Evolutionary conservation across 495 filamentous ascomycete genomes (phyloP).

Genomic region (Penicillium bialowiezense): DNA sequence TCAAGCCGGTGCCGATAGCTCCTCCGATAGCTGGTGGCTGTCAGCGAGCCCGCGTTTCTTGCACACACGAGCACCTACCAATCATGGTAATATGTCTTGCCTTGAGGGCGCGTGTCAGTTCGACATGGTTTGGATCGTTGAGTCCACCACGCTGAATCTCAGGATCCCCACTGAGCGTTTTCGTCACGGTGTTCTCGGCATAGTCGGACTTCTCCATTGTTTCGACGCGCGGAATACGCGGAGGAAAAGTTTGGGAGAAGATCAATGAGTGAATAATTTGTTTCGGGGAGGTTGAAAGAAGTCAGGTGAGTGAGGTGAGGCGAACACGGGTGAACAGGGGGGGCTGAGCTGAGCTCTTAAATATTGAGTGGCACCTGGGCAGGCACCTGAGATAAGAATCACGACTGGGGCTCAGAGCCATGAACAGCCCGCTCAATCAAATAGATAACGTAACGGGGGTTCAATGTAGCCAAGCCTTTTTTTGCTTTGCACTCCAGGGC

Average conservation of each 20-base stretch:
- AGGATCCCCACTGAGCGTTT: slow-evolving; percentile 21
- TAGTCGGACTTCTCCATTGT: slow-evolving; percentile 14
- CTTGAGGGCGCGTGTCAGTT: slow-evolving; percentile 68
- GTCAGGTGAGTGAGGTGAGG: neutral
- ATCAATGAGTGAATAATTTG: too few relatives aligned
- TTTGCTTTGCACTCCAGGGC: too few relatives aligned
- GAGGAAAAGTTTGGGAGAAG: neutral
- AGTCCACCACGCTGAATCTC: slow-evolving; percentile 25
- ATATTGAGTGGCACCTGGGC: too few relatives aligned
- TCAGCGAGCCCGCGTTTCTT: neutral
- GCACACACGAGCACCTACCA: slow-evolving; percentile 19
- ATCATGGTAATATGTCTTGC: slow-evolving; percentile 86
- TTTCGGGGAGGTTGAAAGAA: too few relatives aligned
- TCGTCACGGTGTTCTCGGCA: slow-evolving; percentile 4
- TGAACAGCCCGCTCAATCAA: too few relatives aligned
- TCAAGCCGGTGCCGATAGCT: slow-evolving; percentile 73
- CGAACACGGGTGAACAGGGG: too few relatives aligned
- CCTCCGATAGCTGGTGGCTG: slow-evolving; percentile 67
- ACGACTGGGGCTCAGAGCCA: too few relatives aligned
- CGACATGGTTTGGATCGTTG: slow-evolving; percentile 25
- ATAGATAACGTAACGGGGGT: too few relatives aligned
- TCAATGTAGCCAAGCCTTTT: too few relatives aligned
- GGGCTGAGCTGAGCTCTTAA: too few relatives aligned
- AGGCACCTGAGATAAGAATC: neutral
- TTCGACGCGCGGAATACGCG: neutral